phyloP scores from a whole-genome alignment of 176 grass and related monocot genomes.

The Zoysia pacifica region DNA sequence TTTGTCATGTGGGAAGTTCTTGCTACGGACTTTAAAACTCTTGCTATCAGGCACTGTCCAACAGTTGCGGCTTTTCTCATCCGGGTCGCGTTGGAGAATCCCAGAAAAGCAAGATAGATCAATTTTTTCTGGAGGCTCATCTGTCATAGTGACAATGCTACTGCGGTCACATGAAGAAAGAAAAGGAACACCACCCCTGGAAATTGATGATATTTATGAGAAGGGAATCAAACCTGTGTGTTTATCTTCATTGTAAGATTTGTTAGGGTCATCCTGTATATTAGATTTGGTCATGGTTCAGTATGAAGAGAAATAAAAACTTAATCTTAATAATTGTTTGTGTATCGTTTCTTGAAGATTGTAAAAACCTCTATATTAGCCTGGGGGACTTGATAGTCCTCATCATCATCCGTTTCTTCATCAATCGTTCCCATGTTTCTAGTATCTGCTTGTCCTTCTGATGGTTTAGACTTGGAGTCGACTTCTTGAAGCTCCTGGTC shows the following conservation, averaged over 20 bases:
- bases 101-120: slow-evolving; percentile 84
- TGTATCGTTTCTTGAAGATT: slow-evolving; percentile 6
- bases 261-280: slow-evolving; percentile 52
- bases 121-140: slow-evolving; percentile 57
- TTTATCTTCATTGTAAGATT: slow-evolving; percentile 59
- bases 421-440: slow-evolving; percentile 57
- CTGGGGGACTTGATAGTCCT: slow-evolving; percentile 86
- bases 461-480: slow-evolving; percentile 40
- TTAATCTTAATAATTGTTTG: slow-evolving; percentile 19
- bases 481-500: slow-evolving; percentile 35
- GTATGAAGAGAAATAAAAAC: slow-evolving; percentile 13
- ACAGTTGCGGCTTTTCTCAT: slow-evolving; percentile 84
- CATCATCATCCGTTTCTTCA: slow-evolving; percentile 89
- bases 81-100: slow-evolving; percentile 53
- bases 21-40: slow-evolving; percentile 86
- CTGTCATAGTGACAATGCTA: slow-evolving; percentile 40
- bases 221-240: slow-evolving; percentile 51
- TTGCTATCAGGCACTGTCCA: slow-evolving; percentile 84
- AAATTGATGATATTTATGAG: slow-evolving; percentile 15
- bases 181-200: not conserved
- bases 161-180: slow-evolving; percentile 10
- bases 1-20: slow-evolving; percentile 83
- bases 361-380: slow-evolving; percentile 59
- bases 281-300: slow-evolving; percentile 38
- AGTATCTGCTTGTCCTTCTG: slow-evolving; percentile 36